Base-by-base conservation (phyloP, 2,329 filamentous ascomycete genomes). In the Cytospora mali region DNA sequence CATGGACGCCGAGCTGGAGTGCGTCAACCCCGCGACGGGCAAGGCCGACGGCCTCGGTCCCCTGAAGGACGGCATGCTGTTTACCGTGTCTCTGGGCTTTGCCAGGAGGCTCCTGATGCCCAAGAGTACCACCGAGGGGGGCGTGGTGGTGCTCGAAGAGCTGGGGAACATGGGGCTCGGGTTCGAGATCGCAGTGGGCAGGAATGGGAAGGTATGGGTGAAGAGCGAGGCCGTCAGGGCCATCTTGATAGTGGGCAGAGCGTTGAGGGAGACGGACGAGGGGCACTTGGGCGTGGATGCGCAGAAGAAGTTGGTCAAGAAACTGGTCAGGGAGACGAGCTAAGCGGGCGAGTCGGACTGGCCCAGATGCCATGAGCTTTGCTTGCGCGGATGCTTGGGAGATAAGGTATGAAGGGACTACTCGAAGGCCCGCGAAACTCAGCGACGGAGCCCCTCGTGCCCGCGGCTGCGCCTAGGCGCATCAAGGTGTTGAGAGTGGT, bases 201-300 rank as follows among this genome's bases (percentile, higher is more conserved):
- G 92, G 71, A 99, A 99, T 75, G 95, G 95, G 48, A 89, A 87
- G 74, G 85, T 98, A 25, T 98, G 95, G 93, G 90, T 98, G 16
- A 88, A 94, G 71, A 93, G 90, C 68, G 90, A 89, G 29, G 89
- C 81, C 66, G 78, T 89, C 42, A 89, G 84, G 76, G 88, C 87
- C 33, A 88, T 93, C 9, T 79, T 97, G 66, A 84, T 87, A 0
- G 90, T 98, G 61, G 94, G 93, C 1, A 86, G 86, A 68, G 91
- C 92, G 50, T 79, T 99, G 54, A 83, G 84, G 70, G 86, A 91
- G 72, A 89, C 89, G n/a, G 93, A 98, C 73, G 84, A 89, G 71
- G 82, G 83, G 59, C 79, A 78, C 2, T 76, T 92, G 66, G 82
- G 79, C 3, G 78, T 87, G 33, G 87, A 89, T 55, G 84, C 83